Conservation (phyloP, 768 basidiomycete species). For the Favolaschia claudopus region DNA sequence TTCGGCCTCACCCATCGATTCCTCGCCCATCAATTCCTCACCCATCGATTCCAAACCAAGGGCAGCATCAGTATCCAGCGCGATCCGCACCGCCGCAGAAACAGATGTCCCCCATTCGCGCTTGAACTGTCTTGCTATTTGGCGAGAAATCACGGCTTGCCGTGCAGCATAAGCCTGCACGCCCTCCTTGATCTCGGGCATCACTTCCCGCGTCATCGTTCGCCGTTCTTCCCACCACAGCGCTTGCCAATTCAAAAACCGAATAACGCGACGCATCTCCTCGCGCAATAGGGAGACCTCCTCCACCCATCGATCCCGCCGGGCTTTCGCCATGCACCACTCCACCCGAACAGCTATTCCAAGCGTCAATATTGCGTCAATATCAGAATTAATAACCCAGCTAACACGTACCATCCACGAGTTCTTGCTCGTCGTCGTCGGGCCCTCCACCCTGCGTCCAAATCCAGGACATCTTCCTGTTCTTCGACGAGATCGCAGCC, state of each 20-base stretch:
- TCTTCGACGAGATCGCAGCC: neutral
- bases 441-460: constrained; percentile 6
- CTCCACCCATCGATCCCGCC: constrained; percentile 26
- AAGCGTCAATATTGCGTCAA: neutral
- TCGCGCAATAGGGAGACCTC: constrained; percentile 29
- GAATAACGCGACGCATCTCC: constrained; percentile 24
- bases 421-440: neutral
- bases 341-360: constrained; percentile 25
- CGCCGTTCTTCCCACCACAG: neutral
- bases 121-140: neutral
- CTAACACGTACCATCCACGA: constrained; percentile 19
- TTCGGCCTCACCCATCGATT: too few relatives aligned
- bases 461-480: constrained; percentile 13
- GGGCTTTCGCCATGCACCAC: constrained; percentile 29
- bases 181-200: neutral
- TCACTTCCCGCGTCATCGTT: neutral
- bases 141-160: neutral
- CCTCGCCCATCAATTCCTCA: too few relatives aligned
- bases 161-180: neutral
- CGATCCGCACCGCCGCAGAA: neutral
- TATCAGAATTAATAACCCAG: neutral
- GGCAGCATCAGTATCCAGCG: neutral
- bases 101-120: neutral
- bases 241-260: neutral
- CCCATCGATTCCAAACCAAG: too few relatives aligned